These are phyloP conservation scores for Biscogniauxia marginata DNA, from an alignment of 2,329 filamentous ascomycete genomes.

Conservation along the genomic window DNA sequence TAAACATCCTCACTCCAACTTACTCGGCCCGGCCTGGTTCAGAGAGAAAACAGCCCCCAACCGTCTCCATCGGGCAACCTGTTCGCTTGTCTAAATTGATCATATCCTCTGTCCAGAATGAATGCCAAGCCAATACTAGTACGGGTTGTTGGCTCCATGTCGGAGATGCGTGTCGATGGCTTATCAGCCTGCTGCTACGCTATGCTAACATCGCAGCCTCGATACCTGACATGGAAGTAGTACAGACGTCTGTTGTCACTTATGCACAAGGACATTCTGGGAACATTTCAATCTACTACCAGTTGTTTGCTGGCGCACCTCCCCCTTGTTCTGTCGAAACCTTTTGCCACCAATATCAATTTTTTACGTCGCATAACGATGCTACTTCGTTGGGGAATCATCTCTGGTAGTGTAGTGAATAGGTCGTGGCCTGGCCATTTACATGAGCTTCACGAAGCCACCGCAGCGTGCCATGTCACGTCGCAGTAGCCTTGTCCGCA, in stretches of 20 bases:
- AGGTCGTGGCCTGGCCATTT: not conserved
- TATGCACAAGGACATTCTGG: slow-evolving; percentile 16
- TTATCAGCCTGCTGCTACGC: not conserved
- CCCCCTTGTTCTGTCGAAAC: not conserved
- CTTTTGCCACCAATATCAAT: not conserved
- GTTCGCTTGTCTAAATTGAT: not conserved
- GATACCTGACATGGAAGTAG: not conserved
- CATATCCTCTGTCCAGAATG: not conserved
- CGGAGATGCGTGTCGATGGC: not conserved
- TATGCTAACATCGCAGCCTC: not conserved
- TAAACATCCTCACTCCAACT: not conserved
- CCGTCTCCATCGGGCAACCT: not conserved
- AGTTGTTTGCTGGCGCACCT: slow-evolving; percentile 6
- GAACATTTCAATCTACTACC: slow-evolving; percentile 12
- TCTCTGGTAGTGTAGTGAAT: not conserved
- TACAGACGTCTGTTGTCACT: slow-evolving; percentile 5
- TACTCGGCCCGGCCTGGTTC: not conserved
- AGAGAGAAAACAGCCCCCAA: not conserved
- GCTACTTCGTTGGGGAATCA: not conserved
- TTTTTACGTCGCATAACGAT: not conserved
- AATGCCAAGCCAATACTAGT: not conserved
- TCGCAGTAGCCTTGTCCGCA: not conserved
- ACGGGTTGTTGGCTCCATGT: not conserved
- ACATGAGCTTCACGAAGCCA: not conserved
- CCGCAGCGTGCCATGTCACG: not conserved